Base-by-base conservation (phyloP, 2,329 filamentous ascomycete species). In the Alternaria sp. region DNA sequence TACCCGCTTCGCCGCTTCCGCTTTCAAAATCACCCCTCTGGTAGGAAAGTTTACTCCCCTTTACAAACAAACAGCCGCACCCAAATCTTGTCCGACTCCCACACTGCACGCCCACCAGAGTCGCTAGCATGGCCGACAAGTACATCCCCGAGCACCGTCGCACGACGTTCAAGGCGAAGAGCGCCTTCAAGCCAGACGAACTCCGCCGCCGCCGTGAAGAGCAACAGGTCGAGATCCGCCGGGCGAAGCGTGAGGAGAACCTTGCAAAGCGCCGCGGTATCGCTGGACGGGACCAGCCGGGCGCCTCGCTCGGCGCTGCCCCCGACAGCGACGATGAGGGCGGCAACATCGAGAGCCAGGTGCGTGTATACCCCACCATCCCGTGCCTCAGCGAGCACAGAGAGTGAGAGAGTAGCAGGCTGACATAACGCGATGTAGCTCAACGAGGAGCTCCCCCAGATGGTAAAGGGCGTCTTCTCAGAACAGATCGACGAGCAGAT, bases 111-210 rank as follows among this genome's bases (percentile, higher is more conserved):
- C 55, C 71, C 63, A 71, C 62, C 64, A 63, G 63, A 58, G 68
- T 66, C 69, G 71, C 70, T 76, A 90, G 76, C 85, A 99, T 99
- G 96, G 92, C 96, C 83, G 96, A 99, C 83, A 93, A 96, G 79
- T 99, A 97, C 87, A 99, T 99, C 79, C 96, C 96, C 82, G 96
- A 99, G 87, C 96, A 99, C 87, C 94, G 96, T 83, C 94, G 96
- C 81, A 97, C 93, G 72, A 94, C 97, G 86, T 99, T 97, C 90
- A 99, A 99, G 91, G 96, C 96, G 60, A 97, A 97, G 89, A 95
- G 93, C 84, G 93, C 93, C 78, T 98, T 99, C 88, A 97, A 97
- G 89, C 95, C 95, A 76, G 96, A 99, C 82, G 96, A 99, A 86
- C 91, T 99, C 72, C 93, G 96, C 81, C 94, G 96, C 79, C 96